Base-by-base conservation (phyloP, 2,329 filamentous ascomycete genomes). In the Neurospora sp. region DNA sequence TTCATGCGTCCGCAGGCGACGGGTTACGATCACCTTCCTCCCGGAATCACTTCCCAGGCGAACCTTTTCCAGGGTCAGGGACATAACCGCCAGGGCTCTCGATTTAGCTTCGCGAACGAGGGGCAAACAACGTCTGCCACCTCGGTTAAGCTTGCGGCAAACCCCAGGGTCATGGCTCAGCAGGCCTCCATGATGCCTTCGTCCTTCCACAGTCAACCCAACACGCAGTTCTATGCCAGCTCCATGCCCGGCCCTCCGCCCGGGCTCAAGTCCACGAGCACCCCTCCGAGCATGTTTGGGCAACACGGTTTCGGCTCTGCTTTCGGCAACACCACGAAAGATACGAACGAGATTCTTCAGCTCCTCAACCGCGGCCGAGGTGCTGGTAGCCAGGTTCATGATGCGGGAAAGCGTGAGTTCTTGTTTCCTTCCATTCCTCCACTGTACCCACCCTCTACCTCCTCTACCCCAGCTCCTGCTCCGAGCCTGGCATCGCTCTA, bases 401-500 rank as follows among this genome's bases (percentile, higher is more conserved):
- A 97, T 84, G 87, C 90, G 82, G 90, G 90, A 89, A 97, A 97
- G 93, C 93, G 93, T 97, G 93, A 97, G 93, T 97, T 91, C 86
- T 91, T 93, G 86, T 91, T 94, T 89, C 92, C 93, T 90, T 92
- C 91, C 85, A 92, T 94, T 84, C 90, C 92, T 83, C 92, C 92
- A 81, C 91, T 94, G 86, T 92, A 93, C 84, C 91, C 90, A 83
- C 86, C 89, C 83, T 92, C 91, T 85, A 85, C 90, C 85, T 90
- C 88, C 85, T 92, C 91, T 81, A 91, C 90, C 84, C 90, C 90
- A 84, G 91, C 90, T 90, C 91, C 91, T 92, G 91, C 92, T 89
- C 90, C 93, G 86, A 90, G 91, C 86, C 86, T 95, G 85, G 91
- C 89, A 88, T 92, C 92, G 88, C 92, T 96, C 86, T 96, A 96